Percentiles rank a stretch among this genome's conserved stretches.
Conservation (phyloP, 345 rosid genomes). For the Erysimum cheiranthoides region DNA sequence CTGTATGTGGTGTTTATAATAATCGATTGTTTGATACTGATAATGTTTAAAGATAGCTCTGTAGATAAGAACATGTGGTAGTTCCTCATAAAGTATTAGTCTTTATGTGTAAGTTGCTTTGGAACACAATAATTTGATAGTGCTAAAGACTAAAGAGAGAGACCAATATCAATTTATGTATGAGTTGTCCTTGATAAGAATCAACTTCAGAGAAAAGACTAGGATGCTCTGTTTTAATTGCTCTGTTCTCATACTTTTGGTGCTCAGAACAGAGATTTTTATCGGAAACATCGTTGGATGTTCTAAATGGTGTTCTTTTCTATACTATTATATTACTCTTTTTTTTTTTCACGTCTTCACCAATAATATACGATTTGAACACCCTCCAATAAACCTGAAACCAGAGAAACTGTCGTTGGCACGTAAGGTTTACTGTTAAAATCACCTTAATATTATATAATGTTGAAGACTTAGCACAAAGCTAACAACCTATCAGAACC, state of each 20-base stretch:
- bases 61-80: neutral
- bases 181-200: too few relatives aligned
- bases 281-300: too few relatives aligned
- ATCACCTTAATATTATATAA: neutral
- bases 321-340: too few relatives aligned
- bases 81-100: neutral
- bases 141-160: too few relatives aligned
- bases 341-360: neutral
- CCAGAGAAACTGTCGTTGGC: slow-evolving; percentile 17
- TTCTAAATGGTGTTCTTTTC: too few relatives aligned
- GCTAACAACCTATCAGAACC: neutral
- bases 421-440: slow-evolving; percentile 18
- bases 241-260: too few relatives aligned
- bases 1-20: neutral
- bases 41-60: neutral
- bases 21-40: neutral
- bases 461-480: neutral
- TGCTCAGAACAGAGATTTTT: too few relatives aligned
- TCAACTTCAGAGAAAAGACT: neutral
- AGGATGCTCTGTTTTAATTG: neutral
- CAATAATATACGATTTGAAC: neutral
- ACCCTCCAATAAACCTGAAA: neutral
- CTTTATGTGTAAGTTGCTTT: neutral
- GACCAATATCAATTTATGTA: neutral
- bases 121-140: too few relatives aligned